phyloP scores from a whole-genome alignment of 768 basidiomycete species.

The Pisolithus orientalis region DNA sequence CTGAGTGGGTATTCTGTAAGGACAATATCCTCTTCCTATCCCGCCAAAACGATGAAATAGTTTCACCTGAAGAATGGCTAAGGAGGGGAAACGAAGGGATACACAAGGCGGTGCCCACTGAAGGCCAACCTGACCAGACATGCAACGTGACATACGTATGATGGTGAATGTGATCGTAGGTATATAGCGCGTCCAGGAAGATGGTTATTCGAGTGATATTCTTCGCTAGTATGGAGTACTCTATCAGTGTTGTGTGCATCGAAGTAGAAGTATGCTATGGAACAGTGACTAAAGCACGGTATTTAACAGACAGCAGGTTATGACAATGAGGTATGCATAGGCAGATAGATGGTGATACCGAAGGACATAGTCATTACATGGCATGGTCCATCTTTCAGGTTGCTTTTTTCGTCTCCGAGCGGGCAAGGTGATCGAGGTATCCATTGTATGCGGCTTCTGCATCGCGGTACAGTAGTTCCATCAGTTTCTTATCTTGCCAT shows the following conservation, averaged over 20 bases:
- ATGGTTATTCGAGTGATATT: too few species aligned
- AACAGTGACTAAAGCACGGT: neutral
- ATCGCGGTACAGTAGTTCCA: neutral
- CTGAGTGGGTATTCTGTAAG: conserved; percentile 51
- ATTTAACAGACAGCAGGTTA: neutral
- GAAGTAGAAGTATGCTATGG: neutral
- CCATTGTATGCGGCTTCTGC: neutral
- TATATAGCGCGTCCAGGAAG: too few species aligned
- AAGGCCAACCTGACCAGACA: neutral
- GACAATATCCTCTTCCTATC: conserved; percentile 43
- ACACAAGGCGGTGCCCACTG: conserved; percentile 14
- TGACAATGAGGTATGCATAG: neutral
- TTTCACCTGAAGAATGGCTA: conserved; percentile 53
- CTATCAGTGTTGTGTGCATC: too few species aligned
- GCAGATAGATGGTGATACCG: neutral
- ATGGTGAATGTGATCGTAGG: neutral
- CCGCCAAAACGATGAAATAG: conserved; percentile 19
- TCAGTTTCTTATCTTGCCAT: neutral
- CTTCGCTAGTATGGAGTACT: too few species aligned
- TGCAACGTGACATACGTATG: too few species aligned
- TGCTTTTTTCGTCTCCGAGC: neutral
- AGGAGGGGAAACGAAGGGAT: conserved; percentile 40
- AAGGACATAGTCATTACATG: neutral
- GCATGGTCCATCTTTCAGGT: neutral
- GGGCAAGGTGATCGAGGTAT: neutral